phyloP scores from a whole-genome alignment of 768 basidiomycete genomes.

The Hypsizygus marmoreus region DNA sequence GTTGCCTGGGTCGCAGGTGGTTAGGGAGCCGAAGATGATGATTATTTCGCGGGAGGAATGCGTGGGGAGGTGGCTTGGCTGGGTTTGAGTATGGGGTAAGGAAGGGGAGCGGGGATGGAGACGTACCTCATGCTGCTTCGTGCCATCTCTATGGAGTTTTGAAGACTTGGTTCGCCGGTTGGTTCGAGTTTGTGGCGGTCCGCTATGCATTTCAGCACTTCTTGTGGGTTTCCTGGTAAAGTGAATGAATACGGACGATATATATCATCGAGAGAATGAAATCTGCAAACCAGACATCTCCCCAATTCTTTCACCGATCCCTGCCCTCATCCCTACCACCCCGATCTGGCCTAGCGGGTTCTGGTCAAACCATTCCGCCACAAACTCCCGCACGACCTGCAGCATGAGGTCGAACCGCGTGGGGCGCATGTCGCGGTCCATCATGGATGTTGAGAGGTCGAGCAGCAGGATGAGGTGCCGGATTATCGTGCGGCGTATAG shows the following conservation, averaged over 20 bases:
- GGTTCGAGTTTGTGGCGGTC: conserved; percentile 91
- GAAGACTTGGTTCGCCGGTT: conserved; percentile 89
- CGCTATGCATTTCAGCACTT: conserved; percentile 83
- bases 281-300: conserved; percentile 82
- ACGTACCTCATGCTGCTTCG: conserved; percentile 85
- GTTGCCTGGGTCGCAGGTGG: conserved; percentile 96
- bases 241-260: conserved; percentile 8
- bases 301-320: conserved; percentile 86
- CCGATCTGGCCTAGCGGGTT: conserved; percentile 98
- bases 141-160: conserved; percentile 98
- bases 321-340: conserved; percentile 88
- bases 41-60: conserved; percentile 96
- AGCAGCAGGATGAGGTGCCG: conserved; percentile 92
- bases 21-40: conserved; percentile 92
- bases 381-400: conserved; percentile 89
- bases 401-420: conserved; percentile 90
- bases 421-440: conserved; percentile 94
- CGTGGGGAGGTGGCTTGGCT: conserved; percentile 89
- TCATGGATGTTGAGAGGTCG: conserved; percentile 90
- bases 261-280: neutral
- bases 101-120: neutral
- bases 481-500: conserved; percentile 94
- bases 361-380: conserved; percentile 98
- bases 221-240: conserved; percentile 86
- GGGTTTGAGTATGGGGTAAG: conserved; percentile 2